These are phyloP conservation scores for Erodium texanum DNA, from an alignment of 441 rosid genomes.

Conservation along the genomic window DNA sequence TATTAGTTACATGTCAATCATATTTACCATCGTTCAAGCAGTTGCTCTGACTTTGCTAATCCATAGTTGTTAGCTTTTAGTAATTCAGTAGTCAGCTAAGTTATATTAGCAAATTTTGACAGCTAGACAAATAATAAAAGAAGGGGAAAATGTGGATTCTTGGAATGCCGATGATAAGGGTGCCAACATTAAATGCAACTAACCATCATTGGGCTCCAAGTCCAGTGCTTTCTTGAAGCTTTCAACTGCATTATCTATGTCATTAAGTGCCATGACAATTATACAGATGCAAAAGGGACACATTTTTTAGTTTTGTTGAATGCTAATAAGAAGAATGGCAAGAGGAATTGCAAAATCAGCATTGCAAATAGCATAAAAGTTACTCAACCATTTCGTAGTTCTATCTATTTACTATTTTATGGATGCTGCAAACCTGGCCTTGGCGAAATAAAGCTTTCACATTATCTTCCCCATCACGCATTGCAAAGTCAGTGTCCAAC, in stretches of 20 bases:
- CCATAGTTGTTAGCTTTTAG: too few species aligned
- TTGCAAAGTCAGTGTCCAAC: slow-evolving; percentile 32
- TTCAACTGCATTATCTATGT: slow-evolving; percentile 35
- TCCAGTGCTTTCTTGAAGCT: slow-evolving; percentile 38
- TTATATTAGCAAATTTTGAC: too few species aligned
- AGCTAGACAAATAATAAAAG: too few species aligned
- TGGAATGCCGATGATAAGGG: not conserved
- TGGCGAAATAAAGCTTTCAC: slow-evolving; percentile 38
- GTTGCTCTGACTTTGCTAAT: not conserved
- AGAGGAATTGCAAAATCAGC: not conserved
- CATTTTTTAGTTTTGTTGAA: not conserved
- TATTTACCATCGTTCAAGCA: not conserved
- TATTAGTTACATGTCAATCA: too few species aligned
- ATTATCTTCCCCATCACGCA: slow-evolving; percentile 33
- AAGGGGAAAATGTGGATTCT: not conserved
- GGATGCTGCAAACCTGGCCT: slow-evolving; percentile 29
- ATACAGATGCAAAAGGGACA: not conserved
- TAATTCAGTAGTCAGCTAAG: not conserved
- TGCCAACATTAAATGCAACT: slow-evolving; percentile 11
- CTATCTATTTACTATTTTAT: not conserved
- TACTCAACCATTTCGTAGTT: not conserved
- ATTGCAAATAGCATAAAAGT: not conserved
- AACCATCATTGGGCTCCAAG: slow-evolving; percentile 42
- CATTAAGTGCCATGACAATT: slow-evolving; percentile 28
- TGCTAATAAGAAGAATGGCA: not conserved